These are phyloP conservation scores for Gryganskiella cystojenkinii DNA, from an alignment of 192 early-diverging fungal genomes.

Conservation along the genomic window DNA sequence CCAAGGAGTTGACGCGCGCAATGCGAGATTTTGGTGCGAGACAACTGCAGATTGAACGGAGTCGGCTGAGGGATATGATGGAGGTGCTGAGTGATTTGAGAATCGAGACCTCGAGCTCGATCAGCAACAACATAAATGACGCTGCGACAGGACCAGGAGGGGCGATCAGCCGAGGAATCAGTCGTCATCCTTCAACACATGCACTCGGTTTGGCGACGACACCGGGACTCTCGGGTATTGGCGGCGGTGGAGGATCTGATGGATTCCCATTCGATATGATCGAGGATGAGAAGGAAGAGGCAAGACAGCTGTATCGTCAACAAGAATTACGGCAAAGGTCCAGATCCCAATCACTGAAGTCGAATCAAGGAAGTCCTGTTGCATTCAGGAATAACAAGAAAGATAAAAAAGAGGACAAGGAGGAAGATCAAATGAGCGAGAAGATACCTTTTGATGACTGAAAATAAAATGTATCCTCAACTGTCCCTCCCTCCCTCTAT, in stretches of 20 bases:
- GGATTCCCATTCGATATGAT: slow-evolving; percentile 5
- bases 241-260: not conserved
- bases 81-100: slow-evolving; percentile 37
- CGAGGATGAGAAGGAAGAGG: slow-evolving; percentile 33
- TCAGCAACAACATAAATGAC: too few relatives aligned
- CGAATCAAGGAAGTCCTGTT: not conserved
- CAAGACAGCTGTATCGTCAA: slow-evolving; percentile 9
- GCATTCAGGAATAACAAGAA: not conserved
- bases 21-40: slow-evolving; percentile 45
- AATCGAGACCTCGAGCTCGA: slow-evolving; percentile 8
- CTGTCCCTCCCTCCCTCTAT: too few relatives aligned
- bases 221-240: not conserved
- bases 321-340: slow-evolving; percentile 11
- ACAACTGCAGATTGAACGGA: slow-evolving; percentile 47
- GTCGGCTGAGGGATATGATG: slow-evolving; percentile 50
- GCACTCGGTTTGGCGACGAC: not conserved
- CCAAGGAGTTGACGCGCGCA: slow-evolving; percentile 42
- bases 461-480: too few relatives aligned
- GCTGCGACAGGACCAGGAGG: too few relatives aligned
- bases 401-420: not conserved
- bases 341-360: not conserved
- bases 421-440: slow-evolving; percentile 18
- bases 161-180: slow-evolving; percentile 9
- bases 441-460: slow-evolving; percentile 31
- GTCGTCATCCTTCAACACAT: slow-evolving; percentile 30